phyloP scores from a whole-genome alignment of 1,284 basidiomycete species.

The Ceratobasidium sp. region DNA sequence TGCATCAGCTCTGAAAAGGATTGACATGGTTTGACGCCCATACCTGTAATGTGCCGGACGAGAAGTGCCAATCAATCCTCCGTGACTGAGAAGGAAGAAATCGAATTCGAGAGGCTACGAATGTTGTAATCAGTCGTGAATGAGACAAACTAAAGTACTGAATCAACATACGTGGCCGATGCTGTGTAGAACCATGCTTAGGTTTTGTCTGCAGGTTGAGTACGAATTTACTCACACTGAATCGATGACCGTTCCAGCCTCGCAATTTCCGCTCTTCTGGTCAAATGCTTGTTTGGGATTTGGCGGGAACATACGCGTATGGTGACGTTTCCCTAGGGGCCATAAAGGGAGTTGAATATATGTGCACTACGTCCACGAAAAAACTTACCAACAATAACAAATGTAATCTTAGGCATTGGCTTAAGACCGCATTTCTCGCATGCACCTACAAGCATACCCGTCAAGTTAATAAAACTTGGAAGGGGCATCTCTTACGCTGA shows the following conservation, averaged over 20 bases:
- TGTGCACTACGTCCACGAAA: neutral
- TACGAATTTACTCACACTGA: slow-evolving; percentile 42
- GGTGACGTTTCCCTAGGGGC: slow-evolving; percentile 58
- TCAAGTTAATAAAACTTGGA: too few species aligned
- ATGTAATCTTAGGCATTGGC: slow-evolving; percentile 39
- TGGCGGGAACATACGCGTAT: slow-evolving; percentile 76
- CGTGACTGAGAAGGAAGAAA: slow-evolving; percentile 80
- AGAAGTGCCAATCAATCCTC: slow-evolving; percentile 51
- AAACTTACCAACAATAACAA: slow-evolving; percentile 48
- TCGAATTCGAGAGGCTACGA: slow-evolving; percentile 71
- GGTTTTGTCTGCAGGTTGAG: neutral
- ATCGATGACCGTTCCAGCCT: slow-evolving; percentile 79
- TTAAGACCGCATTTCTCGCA: slow-evolving; percentile 36
- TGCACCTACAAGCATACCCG: slow-evolving; percentile 38
- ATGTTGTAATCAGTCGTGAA: neutral
- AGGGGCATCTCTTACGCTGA: slow-evolving; percentile 1
- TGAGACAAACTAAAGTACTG: neutral
- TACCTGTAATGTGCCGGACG: slow-evolving; percentile 39
- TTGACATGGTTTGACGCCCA: too few species aligned
- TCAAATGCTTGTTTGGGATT: slow-evolving; percentile 58
- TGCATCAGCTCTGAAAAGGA: too few species aligned
- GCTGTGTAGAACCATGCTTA: slow-evolving; percentile 11
- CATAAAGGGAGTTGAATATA: neutral
- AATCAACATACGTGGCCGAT: slow-evolving; percentile 20
- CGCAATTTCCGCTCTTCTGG: slow-evolving; percentile 69